A percentile compares a stretch with the other conserved stretches of the same genome.
Evolutionary conservation across 208 protist species (phyloP).

Genomic region (Crithidia acanthocephali): DNA sequence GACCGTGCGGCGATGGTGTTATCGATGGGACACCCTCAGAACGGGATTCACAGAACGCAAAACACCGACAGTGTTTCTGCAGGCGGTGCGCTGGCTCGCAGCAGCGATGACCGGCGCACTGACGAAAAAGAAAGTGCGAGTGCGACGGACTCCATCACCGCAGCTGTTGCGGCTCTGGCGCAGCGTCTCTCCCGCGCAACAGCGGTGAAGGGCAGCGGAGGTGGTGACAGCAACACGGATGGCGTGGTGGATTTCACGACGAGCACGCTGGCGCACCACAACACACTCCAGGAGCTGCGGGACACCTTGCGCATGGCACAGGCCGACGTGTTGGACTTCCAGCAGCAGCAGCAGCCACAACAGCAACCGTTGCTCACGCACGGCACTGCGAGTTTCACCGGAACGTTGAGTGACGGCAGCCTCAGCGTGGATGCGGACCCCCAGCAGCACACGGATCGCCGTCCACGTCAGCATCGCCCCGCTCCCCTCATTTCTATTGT

Average conservation of each 20-base stretch:
- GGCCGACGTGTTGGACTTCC: background rate
- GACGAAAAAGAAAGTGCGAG: background rate
- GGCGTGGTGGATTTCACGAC: background rate
- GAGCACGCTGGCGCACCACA: slow-evolving; percentile 13
- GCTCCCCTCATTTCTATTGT: slow-evolving; percentile 1
- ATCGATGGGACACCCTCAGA: slow-evolving; percentile 12
- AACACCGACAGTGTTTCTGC: background rate
- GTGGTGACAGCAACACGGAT: background rate
- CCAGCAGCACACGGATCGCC: too few relatives aligned
- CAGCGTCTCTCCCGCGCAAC: slow-evolving; percentile 5
- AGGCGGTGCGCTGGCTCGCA: background rate
- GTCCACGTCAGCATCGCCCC: background rate
- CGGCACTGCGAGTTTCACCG: background rate
- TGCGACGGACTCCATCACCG: background rate
- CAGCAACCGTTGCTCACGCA: background rate
- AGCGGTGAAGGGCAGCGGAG: too few relatives aligned
- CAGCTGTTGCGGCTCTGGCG: slow-evolving; percentile 4
- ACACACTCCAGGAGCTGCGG: slow-evolving; percentile 26
- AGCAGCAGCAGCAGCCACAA: background rate
- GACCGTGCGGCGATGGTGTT: slow-evolving; percentile 56
- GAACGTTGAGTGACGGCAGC: background rate
- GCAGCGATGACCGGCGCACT: background rate
- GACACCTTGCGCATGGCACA: slow-evolving; percentile 28
- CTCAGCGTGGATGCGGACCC: background rate
- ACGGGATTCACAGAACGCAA: background rate